phyloP scores from a whole-genome alignment of 352 stramenopile genomes.

The Phytophthora lateralis region DNA sequence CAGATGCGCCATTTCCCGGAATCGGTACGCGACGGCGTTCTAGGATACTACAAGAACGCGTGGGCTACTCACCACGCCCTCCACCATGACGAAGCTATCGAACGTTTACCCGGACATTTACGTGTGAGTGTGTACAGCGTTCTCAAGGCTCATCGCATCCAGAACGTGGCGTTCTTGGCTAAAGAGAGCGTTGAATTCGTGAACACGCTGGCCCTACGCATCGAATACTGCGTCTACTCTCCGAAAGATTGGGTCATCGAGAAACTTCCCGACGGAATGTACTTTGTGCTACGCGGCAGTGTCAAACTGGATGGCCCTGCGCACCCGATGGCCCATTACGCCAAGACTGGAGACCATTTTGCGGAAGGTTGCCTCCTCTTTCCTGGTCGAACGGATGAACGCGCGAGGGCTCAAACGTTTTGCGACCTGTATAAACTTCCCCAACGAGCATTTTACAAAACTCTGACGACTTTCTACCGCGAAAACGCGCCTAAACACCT shows the following conservation, averaged over 20 bases:
- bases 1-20: slow-evolving; percentile 64
- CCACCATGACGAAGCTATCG: slow-evolving; percentile 49
- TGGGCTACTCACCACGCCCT: slow-evolving; percentile 61
- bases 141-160: slow-evolving; percentile 62
- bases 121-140: slow-evolving; percentile 60
- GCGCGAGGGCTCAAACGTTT: slow-evolving; percentile 66
- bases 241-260: slow-evolving; percentile 82
- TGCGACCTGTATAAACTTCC: slow-evolving; percentile 79
- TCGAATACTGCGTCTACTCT: slow-evolving; percentile 58
- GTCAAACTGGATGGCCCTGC: slow-evolving; percentile 48
- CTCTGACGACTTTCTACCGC: slow-evolving; percentile 60
- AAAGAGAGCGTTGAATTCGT: slow-evolving; percentile 77
- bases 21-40: slow-evolving; percentile 56
- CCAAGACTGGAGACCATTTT: slow-evolving; percentile 62
- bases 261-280: slow-evolving; percentile 68
- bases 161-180: slow-evolving; percentile 58
- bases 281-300: slow-evolving; percentile 60
- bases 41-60: slow-evolving; percentile 64
- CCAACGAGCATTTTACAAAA: slow-evolving; percentile 54
- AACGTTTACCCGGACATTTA: slow-evolving; percentile 62
- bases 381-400: slow-evolving; percentile 48
- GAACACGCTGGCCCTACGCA: slow-evolving; percentile 61
- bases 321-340: slow-evolving; percentile 37
- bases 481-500: slow-evolving; percentile 35
- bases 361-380: slow-evolving; percentile 58